phyloP scores from a whole-genome alignment of 495 filamentous ascomycete species.

The Podospora sp. region DNA sequence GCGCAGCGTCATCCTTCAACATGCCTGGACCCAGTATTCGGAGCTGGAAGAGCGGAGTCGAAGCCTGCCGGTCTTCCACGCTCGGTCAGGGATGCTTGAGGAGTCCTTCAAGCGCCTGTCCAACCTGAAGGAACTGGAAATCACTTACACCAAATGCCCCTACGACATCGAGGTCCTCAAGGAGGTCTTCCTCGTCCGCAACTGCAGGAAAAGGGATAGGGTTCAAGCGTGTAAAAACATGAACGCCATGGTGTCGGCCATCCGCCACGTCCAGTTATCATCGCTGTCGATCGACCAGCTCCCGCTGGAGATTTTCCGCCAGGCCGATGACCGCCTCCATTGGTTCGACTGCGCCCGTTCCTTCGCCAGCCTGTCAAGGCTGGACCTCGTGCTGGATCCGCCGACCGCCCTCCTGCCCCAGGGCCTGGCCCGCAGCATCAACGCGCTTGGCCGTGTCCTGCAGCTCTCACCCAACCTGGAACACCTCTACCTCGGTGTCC shows the following conservation, averaged over 20 bases:
- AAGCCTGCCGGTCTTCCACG: slow-evolving; percentile 42
- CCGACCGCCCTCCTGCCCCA: slow-evolving; percentile 38
- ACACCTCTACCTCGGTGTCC: slow-evolving; percentile 48
- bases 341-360: slow-evolving; percentile 50
- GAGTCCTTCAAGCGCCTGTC: slow-evolving; percentile 46
- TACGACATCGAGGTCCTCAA: slow-evolving; percentile 41
- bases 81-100: slow-evolving; percentile 42
- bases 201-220: slow-evolving; percentile 48
- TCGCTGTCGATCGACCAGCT: slow-evolving; percentile 50
- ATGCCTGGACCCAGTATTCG: slow-evolving; percentile 42
- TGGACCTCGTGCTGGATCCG: slow-evolving; percentile 45
- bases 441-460: slow-evolving; percentile 49
- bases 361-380: slow-evolving; percentile 42
- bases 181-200: slow-evolving; percentile 44
- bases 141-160: slow-evolving; percentile 48
- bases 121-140: slow-evolving; percentile 47
- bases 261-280: slow-evolving; percentile 41
- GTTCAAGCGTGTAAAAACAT: slow-evolving; percentile 46
- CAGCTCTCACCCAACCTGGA: slow-evolving; percentile 41
- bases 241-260: slow-evolving; percentile 47
- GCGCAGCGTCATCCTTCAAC: slow-evolving; percentile 39
- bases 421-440: slow-evolving; percentile 43
- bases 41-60: slow-evolving; percentile 41
- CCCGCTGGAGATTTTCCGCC: slow-evolving; percentile 48
- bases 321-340: slow-evolving; percentile 40